A percentile compares a stretch with the other conserved stretches of the same genome.
phyloP scores from a whole-genome alignment of 2,329 filamentous ascomycete genomes.

The Trichophyton benhamiae region DNA sequence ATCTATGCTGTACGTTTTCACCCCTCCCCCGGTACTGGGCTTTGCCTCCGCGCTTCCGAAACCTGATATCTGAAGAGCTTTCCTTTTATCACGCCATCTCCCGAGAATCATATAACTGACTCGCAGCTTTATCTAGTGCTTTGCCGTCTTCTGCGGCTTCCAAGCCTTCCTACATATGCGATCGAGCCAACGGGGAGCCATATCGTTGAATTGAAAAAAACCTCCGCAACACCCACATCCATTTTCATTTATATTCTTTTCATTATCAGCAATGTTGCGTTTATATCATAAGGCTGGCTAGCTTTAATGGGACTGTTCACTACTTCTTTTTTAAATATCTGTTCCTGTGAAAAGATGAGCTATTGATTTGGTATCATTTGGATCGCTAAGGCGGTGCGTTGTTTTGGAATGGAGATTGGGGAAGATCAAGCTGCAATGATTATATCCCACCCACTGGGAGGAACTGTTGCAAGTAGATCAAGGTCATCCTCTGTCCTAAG shows the following conservation, averaged over 20 bases:
- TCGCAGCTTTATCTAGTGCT: constrained; percentile 45
- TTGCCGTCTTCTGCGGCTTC: constrained; percentile 81
- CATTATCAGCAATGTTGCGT: not conserved
- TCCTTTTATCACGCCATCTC: not conserved
- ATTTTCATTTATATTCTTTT: not conserved
- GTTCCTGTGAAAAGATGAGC: not conserved
- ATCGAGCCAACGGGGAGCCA: constrained; percentile 71
- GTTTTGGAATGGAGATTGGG: not conserved
- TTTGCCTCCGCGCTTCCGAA: not conserved
- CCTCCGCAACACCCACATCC: not conserved
- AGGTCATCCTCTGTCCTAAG: not conserved
- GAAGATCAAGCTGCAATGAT: not conserved
- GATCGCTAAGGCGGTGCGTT: not conserved
- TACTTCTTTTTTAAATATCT: not conserved
- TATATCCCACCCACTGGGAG: not conserved
- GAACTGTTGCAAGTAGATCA: not conserved
- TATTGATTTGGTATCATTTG: not conserved
- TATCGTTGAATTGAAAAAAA: constrained; percentile 49
- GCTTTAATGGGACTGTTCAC: not conserved
- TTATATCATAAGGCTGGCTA: constrained; percentile 1
- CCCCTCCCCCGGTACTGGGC: not conserved
- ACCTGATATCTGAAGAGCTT: not conserved
- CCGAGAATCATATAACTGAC: not conserved
- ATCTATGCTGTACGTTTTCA: constrained; percentile 66
- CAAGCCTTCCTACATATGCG: constrained; percentile 79